phyloP scores from a whole-genome alignment of 257 asterid genomes.

The Solanum chilense region DNA sequence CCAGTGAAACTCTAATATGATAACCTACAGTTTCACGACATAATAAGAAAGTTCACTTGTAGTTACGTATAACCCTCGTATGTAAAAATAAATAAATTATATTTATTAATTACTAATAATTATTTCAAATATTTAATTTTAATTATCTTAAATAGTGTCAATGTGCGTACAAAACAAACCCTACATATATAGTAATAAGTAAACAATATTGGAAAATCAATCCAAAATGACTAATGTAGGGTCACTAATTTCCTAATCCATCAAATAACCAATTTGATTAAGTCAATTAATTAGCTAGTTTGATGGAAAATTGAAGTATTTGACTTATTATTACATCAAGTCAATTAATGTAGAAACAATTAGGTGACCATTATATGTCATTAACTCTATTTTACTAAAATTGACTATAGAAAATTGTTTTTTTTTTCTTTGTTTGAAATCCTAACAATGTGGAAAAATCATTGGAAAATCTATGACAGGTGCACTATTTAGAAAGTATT shows the following conservation, averaged over 20 bases:
- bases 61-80: not conserved
- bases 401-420: not conserved
- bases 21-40: not conserved
- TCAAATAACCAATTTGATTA: not conserved
- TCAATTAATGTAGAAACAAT: not conserved
- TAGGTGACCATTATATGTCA: not conserved
- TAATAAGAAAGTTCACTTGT: not conserved
- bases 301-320: not conserved
- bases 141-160: not conserved
- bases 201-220: not conserved
- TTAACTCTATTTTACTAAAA: not conserved
- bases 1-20: not conserved
- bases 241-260: not conserved
- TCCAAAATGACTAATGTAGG: not conserved
- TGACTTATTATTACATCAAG: not conserved
- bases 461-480: not conserved
- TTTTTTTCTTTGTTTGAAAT: not conserved
- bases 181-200: not conserved
- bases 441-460: constrained; percentile 1
- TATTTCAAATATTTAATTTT: not conserved
- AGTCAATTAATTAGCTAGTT: not conserved
- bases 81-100: not conserved
- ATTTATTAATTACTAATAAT: not conserved
- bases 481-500: not conserved
- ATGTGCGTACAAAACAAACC: not conserved